phyloP scores from a whole-genome alignment of 306 rosid species.

The Mimosa bimucronata region DNA sequence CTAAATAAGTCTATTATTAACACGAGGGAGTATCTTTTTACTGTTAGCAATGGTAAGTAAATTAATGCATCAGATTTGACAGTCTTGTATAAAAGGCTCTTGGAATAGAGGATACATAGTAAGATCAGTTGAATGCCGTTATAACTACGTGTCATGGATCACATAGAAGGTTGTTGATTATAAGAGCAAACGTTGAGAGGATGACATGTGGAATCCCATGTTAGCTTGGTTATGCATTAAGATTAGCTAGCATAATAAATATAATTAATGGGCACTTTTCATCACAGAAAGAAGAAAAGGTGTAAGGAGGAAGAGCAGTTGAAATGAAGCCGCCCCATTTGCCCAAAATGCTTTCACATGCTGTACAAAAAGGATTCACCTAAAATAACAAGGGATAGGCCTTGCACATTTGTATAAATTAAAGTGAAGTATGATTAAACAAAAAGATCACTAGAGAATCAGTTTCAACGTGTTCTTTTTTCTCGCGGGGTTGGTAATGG shows the following conservation, averaged over 20 bases:
- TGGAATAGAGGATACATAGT: not conserved
- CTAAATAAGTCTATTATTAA: too few relatives aligned
- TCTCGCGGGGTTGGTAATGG: not conserved
- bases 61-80: not conserved
- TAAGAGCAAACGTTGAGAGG: not conserved
- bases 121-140: not conserved
- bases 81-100: not conserved
- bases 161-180: not conserved
- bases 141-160: not conserved
- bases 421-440: not conserved
- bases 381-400: not conserved
- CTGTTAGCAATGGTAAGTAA: not conserved
- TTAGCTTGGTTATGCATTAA: conserved; percentile 1
- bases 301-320: not conserved
- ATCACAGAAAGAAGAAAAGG: not conserved
- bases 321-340: not conserved
- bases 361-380: not conserved
- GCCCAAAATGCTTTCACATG: not conserved
- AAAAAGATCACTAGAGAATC: not conserved
- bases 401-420: not conserved
- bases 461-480: not conserved
- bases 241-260: not conserved
- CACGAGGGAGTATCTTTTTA: too few relatives aligned
- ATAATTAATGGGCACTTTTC: conserved; percentile 5
- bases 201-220: conserved; percentile 42